These are phyloP conservation scores for Clarireedia sp. DNA, from an alignment of 2,329 filamentous ascomycete genomes.

Conservation along the genomic window DNA sequence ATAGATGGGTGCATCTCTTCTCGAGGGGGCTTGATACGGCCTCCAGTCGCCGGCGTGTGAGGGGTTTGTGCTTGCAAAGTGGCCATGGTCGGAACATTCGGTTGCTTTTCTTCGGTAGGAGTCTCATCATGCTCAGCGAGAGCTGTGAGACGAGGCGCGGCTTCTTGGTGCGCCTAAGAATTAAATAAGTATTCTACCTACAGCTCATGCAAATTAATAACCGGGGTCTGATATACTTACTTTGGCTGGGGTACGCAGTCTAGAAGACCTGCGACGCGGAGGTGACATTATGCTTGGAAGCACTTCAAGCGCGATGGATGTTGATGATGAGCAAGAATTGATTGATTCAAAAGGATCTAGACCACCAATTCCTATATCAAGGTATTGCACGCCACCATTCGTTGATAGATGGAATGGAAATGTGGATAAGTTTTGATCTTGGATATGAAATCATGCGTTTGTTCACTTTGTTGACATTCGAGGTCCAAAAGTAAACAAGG, in stretches of 20 bases:
- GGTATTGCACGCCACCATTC: neutral
- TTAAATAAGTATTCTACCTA: neutral
- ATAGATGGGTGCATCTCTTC: constrained; percentile 91
- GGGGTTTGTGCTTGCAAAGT: constrained; percentile 22
- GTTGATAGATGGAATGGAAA: neutral
- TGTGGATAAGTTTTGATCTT: neutral
- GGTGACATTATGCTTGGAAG: constrained; percentile 17
- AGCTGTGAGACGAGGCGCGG: constrained; percentile 20
- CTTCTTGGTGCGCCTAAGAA: constrained; percentile 15
- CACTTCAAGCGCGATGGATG: neutral
- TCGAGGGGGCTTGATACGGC: constrained; percentile 59
- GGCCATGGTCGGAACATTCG: constrained; percentile 11
- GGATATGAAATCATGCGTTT: constrained; percentile 1
- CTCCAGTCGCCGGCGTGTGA: constrained; percentile 54
- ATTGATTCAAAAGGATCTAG: neutral
- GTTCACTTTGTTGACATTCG: constrained; percentile 6
- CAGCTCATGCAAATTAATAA: neutral
- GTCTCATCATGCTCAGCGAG: constrained; percentile 28
- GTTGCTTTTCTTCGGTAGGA: constrained; percentile 16
- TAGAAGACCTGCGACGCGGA: constrained; percentile 28
- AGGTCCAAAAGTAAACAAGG: constrained; percentile 5
- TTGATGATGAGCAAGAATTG: neutral
- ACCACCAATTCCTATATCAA: too few relatives aligned
- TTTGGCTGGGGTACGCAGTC: constrained; percentile 28
- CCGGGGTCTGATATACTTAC: constrained; percentile 17